phyloP scores from a whole-genome alignment of 169 alveolate species.

The Plasmodium fragile region DNA sequence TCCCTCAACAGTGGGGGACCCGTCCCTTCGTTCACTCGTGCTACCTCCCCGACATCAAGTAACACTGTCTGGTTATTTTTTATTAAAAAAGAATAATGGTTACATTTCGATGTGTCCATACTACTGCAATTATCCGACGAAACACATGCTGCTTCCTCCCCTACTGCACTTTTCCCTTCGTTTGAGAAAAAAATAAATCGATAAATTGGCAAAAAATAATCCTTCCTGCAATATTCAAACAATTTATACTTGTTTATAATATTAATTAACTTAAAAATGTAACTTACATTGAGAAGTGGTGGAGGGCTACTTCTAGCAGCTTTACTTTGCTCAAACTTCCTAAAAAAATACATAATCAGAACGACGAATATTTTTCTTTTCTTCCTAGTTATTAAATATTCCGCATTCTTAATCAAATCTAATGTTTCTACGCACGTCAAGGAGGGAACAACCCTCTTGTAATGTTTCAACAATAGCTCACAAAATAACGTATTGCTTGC shows the following conservation, averaged over 20 bases:
- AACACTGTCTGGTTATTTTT: slow-evolving; percentile 28
- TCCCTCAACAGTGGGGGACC: neutral
- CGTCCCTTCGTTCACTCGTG: neutral
- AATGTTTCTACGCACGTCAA: slow-evolving; percentile 32
- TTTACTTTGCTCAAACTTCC: slow-evolving; percentile 25
- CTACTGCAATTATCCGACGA: neutral
- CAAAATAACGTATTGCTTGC: slow-evolving; percentile 36
- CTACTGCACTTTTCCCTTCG: neutral
- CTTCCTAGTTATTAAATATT: slow-evolving; percentile 55
- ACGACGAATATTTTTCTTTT: slow-evolving; percentile 55
- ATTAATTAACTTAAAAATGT: slow-evolving; percentile 47
- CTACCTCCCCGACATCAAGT: neutral
- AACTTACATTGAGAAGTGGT: neutral
- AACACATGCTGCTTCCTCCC: neutral
- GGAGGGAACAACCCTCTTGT: slow-evolving; percentile 35
- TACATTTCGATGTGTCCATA: neutral
- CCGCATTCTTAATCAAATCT: slow-evolving; percentile 53
- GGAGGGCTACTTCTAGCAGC: neutral
- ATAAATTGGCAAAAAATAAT: slow-evolving; percentile 39
- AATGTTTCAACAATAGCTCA: slow-evolving; percentile 67
- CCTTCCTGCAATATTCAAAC: slow-evolving; percentile 54
- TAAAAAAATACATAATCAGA: slow-evolving; percentile 53
- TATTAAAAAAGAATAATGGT: slow-evolving; percentile 33
- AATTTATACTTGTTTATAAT: slow-evolving; percentile 64
- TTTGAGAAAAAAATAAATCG: slow-evolving; percentile 18